These are phyloP conservation scores for Shiraia bambusicola DNA, from an alignment of 2,329 filamentous ascomycete species.

Conservation along the genomic window DNA sequence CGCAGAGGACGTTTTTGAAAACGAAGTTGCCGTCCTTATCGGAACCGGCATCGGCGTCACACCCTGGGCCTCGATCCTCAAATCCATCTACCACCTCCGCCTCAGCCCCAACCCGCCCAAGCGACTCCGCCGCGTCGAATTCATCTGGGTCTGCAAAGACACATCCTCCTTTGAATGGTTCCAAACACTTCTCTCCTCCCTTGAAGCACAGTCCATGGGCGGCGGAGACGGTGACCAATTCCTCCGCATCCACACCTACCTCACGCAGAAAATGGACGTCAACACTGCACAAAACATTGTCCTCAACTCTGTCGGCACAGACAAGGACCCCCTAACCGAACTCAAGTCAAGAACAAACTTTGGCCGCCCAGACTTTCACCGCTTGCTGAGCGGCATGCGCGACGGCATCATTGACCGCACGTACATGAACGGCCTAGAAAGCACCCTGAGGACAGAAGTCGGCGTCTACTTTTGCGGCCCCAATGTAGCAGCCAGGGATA, in stretches of 20 bases:
- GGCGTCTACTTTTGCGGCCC: conserved; percentile 98
- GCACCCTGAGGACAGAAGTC: conserved; percentile 75
- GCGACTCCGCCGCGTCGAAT: conserved; percentile 90
- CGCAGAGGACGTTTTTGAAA: conserved; percentile 94
- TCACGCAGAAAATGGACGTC: conserved; percentile 88
- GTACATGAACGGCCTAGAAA: conserved; percentile 81
- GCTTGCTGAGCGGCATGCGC: conserved; percentile 80
- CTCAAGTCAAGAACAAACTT: conserved; percentile 90
- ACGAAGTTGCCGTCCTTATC: conserved; percentile 83
- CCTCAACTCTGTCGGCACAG: conserved; percentile 87
- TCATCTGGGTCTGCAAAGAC: conserved; percentile 98
- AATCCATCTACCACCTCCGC: conserved; percentile 98
- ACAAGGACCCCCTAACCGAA: conserved; percentile 88
- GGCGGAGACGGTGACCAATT: conserved; percentile 72
- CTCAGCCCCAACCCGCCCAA: conserved; percentile 85
- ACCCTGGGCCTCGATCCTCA: conserved; percentile 83
- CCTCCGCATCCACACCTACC: conserved; percentile 95
- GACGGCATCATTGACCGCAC: conserved; percentile 82
- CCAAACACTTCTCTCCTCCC: conserved; percentile 85
- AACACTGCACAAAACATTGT: conserved; percentile 97
- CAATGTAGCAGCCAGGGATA: conserved; percentile 75
- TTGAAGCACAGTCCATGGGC: conserved; percentile 80
- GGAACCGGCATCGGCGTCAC: conserved; percentile 87
- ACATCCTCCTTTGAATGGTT: conserved; percentile 98
- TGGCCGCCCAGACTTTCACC: conserved; percentile 84